Evolutionary conservation across 1,284 basidiomycete species (phyloP), one percentile per base, ranked within the genome.

Genomic region (Singerocomus rubriflavus): DNA sequence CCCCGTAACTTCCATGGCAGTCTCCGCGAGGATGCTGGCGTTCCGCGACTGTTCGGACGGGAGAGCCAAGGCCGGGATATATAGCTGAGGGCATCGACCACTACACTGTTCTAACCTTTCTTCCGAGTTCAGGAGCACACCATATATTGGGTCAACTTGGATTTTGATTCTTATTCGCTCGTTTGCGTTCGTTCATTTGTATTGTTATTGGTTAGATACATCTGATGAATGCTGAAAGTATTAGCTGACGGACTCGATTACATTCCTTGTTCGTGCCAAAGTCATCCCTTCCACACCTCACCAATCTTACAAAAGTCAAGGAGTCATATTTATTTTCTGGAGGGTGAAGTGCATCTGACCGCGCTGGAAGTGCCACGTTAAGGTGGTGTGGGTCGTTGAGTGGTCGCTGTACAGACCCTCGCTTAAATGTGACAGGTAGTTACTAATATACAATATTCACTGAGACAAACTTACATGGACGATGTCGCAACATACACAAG

Each of bases 21-120:
- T 21, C 13, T 48, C 36, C 49, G 55, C 32, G 66, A 62, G 16
- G 61, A 67, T 6, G 21, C 35, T 42, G 53, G 56, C 8, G 32
- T 56, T 26, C 61, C 62, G 44, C 60, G 66, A 51, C 42, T 59
- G 6, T 65, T 63, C 47, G 58, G 62, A 29, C 51, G 64, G 27
- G 63, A 68, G 10, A 40, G 52, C 8, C 64, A 66, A 29, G 43
- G 67, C 65, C 55, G 68, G 68, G 27, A 75, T 64, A 46, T 75
- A 35, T 67, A 64, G 39, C 41, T 39, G 29, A 50, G 11, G 38
- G 16, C 14, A 6, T 39, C 29, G n/a, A 52, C 21, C 31, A 31
- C 34, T n/a, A 12, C 30, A 34, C 34, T 40, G n/a, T 50, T 42
- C 8, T 13, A 44, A 21, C 5, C n/a, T 40, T 16, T 43, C 43